Evolutionary conservation across 2,329 filamentous ascomycete genomes (phyloP).

Genomic region (Fusarium tuaranense): DNA sequence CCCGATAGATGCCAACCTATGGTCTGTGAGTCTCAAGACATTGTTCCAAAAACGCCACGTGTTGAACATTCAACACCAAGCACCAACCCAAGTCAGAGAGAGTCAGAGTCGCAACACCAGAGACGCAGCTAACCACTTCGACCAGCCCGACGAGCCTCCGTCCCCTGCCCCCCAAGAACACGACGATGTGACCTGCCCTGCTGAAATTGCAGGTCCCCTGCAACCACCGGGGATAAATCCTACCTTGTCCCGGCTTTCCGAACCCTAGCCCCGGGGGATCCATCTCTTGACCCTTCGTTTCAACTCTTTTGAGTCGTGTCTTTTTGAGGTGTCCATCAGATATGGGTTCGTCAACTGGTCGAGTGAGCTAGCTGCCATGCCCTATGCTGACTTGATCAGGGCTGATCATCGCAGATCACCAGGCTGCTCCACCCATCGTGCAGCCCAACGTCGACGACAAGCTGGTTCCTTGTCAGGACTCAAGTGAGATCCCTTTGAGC

Average conservation of each 20-base stretch:
- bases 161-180: not conserved
- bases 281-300: conserved; percentile 6
- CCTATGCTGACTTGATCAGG: not conserved
- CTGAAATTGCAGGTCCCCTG: conserved; percentile 6
- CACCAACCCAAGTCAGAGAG: not conserved
- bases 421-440: not conserved
- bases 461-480: not conserved
- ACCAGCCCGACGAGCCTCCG: not conserved
- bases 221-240: conserved; percentile 1
- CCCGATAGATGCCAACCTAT: not conserved
- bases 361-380: not conserved
- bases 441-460: not conserved
- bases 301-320: not conserved
- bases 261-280: conserved; percentile 1
- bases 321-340: not conserved
- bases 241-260: conserved; percentile 4
- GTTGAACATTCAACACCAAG: not conserved
- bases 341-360: not conserved
- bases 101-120: not conserved
- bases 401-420: conserved; percentile 4
- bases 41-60: not conserved
- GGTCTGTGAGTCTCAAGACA: not conserved
- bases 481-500: not conserved
- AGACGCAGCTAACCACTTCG: not conserved
- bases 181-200: conserved; percentile 7